A percentile compares a stretch with the other conserved stretches of the same genome.
phyloP scores from a whole-genome alignment of 169 alveolate species.

The Plasmodium malariae region DNA sequence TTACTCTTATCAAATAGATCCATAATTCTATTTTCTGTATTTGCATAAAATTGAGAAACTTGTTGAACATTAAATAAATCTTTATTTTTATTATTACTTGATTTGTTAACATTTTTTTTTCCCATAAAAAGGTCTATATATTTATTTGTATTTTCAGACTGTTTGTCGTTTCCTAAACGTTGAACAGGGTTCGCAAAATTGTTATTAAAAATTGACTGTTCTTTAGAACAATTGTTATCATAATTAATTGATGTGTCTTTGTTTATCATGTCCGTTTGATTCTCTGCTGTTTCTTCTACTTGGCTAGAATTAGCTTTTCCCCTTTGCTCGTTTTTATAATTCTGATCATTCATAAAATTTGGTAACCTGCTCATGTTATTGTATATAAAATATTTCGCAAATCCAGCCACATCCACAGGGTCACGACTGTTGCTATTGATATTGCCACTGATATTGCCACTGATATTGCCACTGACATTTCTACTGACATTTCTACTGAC shows the following conservation, averaged over 20 bases:
- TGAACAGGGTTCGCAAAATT: background rate
- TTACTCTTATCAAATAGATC: conserved; percentile 21
- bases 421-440: too few species aligned
- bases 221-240: background rate
- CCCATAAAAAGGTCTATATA: conserved; percentile 54
- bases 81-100: background rate
- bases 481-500: too few species aligned
- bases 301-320: conserved; percentile 10
- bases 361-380: conserved; percentile 62
- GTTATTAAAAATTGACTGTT: background rate
- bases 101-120: conserved; percentile 28
- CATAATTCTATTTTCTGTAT: conserved; percentile 39
- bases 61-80: conserved; percentile 5
- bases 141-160: conserved; percentile 1
- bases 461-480: too few species aligned
- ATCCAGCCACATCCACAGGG: conserved; percentile 55
- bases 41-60: conserved; percentile 35
- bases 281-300: background rate
- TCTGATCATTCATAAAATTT: conserved; percentile 29
- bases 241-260: background rate
- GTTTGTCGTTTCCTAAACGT: background rate
- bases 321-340: conserved; percentile 22
- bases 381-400: conserved; percentile 60
- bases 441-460: too few species aligned
- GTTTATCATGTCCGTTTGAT: background rate